These are phyloP conservation scores for Elaeagnus macrophylla DNA, from an alignment of 306 rosid genomes.

Conservation along the genomic window DNA sequence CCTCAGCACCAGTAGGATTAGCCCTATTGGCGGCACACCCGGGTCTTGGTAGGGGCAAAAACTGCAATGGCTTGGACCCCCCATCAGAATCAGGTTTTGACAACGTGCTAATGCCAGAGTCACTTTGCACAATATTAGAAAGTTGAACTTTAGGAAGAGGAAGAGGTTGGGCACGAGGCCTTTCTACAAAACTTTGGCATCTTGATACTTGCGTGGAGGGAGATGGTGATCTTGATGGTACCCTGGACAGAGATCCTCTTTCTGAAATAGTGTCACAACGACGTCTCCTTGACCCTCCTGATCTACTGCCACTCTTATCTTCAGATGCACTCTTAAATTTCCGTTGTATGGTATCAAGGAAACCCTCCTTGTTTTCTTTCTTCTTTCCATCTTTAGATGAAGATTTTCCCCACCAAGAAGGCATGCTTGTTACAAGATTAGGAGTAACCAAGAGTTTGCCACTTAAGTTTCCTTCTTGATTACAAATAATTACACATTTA, in stretches of 20 bases:
- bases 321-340: conserved; percentile 61
- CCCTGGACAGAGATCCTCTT: conserved; percentile 61
- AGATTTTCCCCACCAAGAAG: conserved; percentile 79
- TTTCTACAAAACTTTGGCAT: conserved; percentile 91
- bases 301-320: conserved; percentile 46
- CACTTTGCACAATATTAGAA: conserved; percentile 46
- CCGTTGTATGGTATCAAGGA: conserved; percentile 59
- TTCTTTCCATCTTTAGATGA: conserved; percentile 78
- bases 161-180: conserved; percentile 79
- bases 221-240: conserved; percentile 60
- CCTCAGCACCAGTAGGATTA: conserved; percentile 61
- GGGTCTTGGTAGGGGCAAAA: conserved; percentile 65
- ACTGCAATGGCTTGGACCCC: conserved; percentile 43
- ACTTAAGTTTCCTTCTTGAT: conserved; percentile 17
- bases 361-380: conserved; percentile 61
- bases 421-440: conserved; percentile 43
- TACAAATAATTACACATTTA: conserved; percentile 22
- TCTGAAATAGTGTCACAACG: conserved; percentile 67
- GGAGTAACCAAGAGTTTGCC: conserved; percentile 6
- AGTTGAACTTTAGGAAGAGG: conserved; percentile 73
- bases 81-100: conserved; percentile 41
- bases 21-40: conserved; percentile 38
- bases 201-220: conserved; percentile 74
- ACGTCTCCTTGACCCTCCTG: conserved; percentile 51
- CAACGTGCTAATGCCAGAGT: conserved; percentile 56